Conservation (phyloP, 2,329 filamentous ascomycete species). For the Colletotrichum caudatum region DNA sequence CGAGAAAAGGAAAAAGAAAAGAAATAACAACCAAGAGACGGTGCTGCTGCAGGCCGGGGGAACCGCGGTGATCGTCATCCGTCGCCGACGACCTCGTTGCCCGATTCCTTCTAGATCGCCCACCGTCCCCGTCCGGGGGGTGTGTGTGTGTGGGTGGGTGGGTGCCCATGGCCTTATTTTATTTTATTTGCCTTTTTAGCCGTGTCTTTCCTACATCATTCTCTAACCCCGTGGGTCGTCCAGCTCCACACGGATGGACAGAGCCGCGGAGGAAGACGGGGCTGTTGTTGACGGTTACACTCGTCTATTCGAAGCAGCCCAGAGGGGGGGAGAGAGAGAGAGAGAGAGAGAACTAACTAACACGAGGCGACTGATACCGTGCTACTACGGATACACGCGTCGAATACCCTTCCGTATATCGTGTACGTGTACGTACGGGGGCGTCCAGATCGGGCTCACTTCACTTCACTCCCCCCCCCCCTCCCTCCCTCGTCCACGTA, state of each 20-base stretch:
- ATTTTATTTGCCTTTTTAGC: too few species aligned
- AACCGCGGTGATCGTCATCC: background rate
- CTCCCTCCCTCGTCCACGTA: constrained; percentile 25
- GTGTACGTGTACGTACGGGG: background rate
- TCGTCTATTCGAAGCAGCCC: constrained; percentile 1
- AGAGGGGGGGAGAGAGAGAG: background rate
- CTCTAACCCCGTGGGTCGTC: constrained; percentile 4
- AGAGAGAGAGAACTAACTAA: background rate
- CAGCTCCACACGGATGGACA: background rate
- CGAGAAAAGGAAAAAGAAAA: too few species aligned
- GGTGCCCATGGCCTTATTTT: background rate
- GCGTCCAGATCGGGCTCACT: background rate
- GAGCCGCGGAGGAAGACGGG: background rate
- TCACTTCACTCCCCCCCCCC: background rate
- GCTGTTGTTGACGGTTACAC: constrained; percentile 28
- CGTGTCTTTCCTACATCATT: background rate
- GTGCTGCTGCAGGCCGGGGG: too few species aligned
- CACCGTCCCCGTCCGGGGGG: background rate
- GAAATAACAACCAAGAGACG: background rate
- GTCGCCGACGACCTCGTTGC: background rate
- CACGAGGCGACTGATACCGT: constrained; percentile 6
- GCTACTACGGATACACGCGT: background rate
- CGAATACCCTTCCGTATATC: too few species aligned
- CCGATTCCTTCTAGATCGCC: background rate
- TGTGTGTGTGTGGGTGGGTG: too few species aligned